phyloP scores from a whole-genome alignment of 2,329 filamentous ascomycete genomes.

The Drechslerella dactyloides region DNA sequence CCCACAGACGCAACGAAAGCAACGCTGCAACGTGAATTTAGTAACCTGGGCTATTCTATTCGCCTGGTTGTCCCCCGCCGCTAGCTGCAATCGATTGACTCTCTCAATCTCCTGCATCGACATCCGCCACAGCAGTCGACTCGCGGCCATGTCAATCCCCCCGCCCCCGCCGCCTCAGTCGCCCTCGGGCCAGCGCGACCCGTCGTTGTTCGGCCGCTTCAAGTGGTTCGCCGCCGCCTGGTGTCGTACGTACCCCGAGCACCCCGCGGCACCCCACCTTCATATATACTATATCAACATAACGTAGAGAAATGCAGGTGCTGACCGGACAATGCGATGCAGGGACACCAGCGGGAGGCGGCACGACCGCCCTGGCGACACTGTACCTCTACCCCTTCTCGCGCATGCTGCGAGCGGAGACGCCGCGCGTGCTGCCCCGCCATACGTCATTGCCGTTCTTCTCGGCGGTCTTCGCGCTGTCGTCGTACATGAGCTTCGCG shows the following conservation, averaged over 20 bases:
- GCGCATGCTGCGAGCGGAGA: constrained; percentile 47
- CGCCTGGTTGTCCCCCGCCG: not conserved
- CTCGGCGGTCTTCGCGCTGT: constrained; percentile 49
- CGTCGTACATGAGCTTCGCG: constrained; percentile 53
- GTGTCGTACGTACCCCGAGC: constrained; percentile 21
- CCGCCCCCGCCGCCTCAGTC: constrained; percentile 31
- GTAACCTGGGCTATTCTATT: too few species aligned
- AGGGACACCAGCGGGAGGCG: constrained; percentile 31
- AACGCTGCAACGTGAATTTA: too few species aligned
- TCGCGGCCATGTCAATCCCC: constrained; percentile 16
- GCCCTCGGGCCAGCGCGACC: constrained; percentile 12
- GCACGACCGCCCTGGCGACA: constrained; percentile 14
- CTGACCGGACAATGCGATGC: not conserved
- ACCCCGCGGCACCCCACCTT: not conserved
- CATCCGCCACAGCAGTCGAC: too few species aligned
- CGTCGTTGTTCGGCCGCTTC: constrained; percentile 22
- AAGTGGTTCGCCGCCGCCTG: constrained; percentile 30
- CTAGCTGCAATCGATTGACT: too few species aligned
- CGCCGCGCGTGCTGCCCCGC: constrained; percentile 42
- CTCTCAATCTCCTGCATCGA: too few species aligned
- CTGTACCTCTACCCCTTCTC: constrained; percentile 44
- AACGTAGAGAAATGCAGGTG: not conserved
- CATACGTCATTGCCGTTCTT: constrained; percentile 52
- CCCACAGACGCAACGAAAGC: not conserved
- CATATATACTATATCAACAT: not conserved